Conservation (phyloP, 2,329 filamentous ascomycete species). For the Microdochium paspali region DNA sequence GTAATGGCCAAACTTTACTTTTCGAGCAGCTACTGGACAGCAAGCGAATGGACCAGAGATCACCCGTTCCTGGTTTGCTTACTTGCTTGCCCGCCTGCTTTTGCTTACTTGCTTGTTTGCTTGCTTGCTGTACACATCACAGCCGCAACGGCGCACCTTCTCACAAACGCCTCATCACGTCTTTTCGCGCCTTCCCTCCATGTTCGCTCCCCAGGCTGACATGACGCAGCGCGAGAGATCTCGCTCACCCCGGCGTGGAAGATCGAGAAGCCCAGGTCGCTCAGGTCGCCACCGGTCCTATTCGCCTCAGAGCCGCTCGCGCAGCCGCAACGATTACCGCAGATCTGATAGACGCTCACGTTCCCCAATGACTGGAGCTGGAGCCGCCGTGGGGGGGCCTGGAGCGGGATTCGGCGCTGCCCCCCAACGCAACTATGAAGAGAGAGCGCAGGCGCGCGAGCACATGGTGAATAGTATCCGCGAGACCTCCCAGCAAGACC, state of each 20-base stretch:
- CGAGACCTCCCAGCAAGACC: constrained; percentile 95
- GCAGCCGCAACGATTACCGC: constrained; percentile 69
- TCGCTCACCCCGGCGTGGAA: constrained; percentile 67
- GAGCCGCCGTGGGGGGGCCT: constrained; percentile 60
- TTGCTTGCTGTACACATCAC: not conserved
- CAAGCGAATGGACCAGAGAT: too few relatives aligned
- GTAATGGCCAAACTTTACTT: not conserved
- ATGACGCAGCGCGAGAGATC: constrained; percentile 67
- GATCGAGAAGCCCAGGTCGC: constrained; percentile 75
- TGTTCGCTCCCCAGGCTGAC: constrained; percentile 19
- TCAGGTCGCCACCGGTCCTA: constrained; percentile 65
- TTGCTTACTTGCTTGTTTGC: not conserved
- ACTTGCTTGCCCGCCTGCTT: not conserved
- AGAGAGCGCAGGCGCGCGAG: constrained; percentile 74
- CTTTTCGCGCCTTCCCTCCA: constrained; percentile 8
- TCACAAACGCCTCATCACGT: constrained; percentile 5
- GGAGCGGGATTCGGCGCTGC: constrained; percentile 56
- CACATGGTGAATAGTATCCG: constrained; percentile 93
- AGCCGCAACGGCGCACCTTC: not conserved
- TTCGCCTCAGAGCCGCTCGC: constrained; percentile 69
- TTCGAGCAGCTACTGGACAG: too few relatives aligned
- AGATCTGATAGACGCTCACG: constrained; percentile 68
- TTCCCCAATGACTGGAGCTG: constrained; percentile 76
- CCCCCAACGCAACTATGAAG: constrained; percentile 72
- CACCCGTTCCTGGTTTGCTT: too few relatives aligned